Evolutionary conservation across 73 alveolate genomes (phyloP).

Genomic region (Paramecium pentaurelia): DNA sequence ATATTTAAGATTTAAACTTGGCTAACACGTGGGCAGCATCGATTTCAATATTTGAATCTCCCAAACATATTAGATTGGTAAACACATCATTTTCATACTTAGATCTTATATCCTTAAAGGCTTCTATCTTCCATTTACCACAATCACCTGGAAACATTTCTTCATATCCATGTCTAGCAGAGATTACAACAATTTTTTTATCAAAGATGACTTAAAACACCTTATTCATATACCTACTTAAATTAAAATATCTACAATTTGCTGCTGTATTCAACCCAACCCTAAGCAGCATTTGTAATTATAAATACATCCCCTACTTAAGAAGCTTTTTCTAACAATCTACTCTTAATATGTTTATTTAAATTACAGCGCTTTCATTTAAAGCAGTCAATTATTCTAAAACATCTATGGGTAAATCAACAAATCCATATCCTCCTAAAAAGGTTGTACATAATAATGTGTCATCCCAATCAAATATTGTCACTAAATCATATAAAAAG

Average conservation of each 20-base stretch:
- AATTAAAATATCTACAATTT: not conserved
- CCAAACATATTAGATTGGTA: slow-evolving; percentile 96
- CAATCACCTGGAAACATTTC: slow-evolving; percentile 89
- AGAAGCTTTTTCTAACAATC: slow-evolving; percentile 49
- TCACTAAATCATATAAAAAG: slow-evolving; percentile 44
- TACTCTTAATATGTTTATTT: not conserved
- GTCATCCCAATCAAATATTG: slow-evolving; percentile 99
- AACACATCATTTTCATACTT: slow-evolving; percentile 76
- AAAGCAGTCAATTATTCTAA: slow-evolving; percentile 40
- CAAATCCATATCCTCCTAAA: slow-evolving; percentile 63
- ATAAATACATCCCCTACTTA: slow-evolving; percentile 82
- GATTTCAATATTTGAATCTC: slow-evolving; percentile 98
- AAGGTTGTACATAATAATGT: slow-evolving; percentile 96
- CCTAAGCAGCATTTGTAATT: slow-evolving; percentile 98
- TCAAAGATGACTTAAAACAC: slow-evolving; percentile 35
- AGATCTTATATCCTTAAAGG: slow-evolving; percentile 89
- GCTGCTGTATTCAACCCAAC: slow-evolving; percentile 97
- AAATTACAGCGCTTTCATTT: slow-evolving; percentile 57
- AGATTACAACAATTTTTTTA: slow-evolving; percentile 70
- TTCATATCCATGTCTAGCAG: slow-evolving; percentile 96
- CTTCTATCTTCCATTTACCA: slow-evolving; percentile 89
- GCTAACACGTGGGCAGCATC: slow-evolving; percentile 98
- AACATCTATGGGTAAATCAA: slow-evolving; percentile 41
- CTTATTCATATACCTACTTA: slow-evolving; percentile 38
- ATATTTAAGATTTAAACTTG: slow-evolving; percentile 67